phyloP scores from a whole-genome alignment of 2,329 filamentous ascomycete species.

The Basipetospora chlamydospora region DNA sequence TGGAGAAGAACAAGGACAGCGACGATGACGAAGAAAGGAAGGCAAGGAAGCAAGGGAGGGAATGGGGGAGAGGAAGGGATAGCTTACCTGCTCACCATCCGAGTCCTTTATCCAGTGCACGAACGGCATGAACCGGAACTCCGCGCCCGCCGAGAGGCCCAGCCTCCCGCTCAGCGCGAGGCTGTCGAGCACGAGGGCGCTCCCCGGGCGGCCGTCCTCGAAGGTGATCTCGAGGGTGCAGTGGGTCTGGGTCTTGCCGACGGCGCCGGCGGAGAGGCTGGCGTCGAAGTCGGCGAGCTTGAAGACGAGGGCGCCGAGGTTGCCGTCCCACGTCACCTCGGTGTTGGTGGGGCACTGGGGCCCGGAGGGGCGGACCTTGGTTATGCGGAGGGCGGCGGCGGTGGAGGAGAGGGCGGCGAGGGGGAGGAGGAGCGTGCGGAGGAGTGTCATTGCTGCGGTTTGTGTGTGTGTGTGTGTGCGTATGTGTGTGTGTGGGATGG shows the following conservation, averaged over 20 bases:
- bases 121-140: background rate
- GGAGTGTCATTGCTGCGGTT: background rate
- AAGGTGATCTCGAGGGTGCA: slow-evolving; percentile 2
- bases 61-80: background rate
- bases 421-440: background rate
- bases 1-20: background rate
- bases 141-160: background rate
- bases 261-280: slow-evolving; percentile 21
- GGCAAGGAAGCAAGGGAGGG: background rate
- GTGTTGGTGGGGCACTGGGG: background rate
- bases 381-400: slow-evolving; percentile 3
- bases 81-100: background rate
- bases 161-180: background rate
- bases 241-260: background rate
- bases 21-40: background rate
- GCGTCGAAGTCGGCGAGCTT: slow-evolving; percentile 27
- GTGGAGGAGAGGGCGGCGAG: background rate
- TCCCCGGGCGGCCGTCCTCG: background rate
- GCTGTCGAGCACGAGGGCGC: background rate
- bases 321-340: slow-evolving; percentile 7
- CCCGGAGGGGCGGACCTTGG: slow-evolving; percentile 1
- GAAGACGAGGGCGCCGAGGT: slow-evolving; percentile 17
- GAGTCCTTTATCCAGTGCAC: too few relatives aligned
- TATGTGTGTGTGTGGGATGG: background rate
- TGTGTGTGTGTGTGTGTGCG: background rate